Conservation (phyloP, 306 rosid genomes). For the Citrullus amarus region DNA sequence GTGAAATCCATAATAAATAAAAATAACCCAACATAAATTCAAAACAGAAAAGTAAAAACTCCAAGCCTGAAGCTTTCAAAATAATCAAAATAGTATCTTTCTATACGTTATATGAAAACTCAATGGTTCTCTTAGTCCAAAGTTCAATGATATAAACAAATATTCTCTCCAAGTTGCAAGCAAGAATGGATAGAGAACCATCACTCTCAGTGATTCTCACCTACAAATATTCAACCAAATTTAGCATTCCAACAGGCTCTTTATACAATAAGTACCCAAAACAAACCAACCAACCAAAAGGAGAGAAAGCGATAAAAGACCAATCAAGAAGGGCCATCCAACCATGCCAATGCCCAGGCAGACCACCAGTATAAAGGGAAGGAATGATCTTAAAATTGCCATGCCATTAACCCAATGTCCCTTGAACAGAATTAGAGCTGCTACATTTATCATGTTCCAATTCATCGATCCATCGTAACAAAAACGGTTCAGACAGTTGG, state of each 20-base stretch:
- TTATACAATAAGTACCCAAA: constrained; percentile 44
- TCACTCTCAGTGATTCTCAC: not conserved
- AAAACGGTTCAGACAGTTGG: constrained; percentile 64
- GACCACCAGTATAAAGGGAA: constrained; percentile 67
- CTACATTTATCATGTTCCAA: constrained; percentile 88
- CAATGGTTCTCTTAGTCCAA: not conserved
- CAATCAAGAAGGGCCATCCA: constrained; percentile 76
- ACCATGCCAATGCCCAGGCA: constrained; percentile 48
- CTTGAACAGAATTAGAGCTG: constrained; percentile 50
- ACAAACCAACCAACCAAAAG: constrained; percentile 76
- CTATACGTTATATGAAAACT: not conserved
- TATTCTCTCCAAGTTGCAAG: not conserved
- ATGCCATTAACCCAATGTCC: constrained; percentile 69
- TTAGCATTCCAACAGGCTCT: constrained; percentile 51
- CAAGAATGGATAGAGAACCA: not conserved
- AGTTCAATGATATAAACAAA: not conserved
- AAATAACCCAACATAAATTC: too few species aligned
- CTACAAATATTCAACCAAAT: not conserved
- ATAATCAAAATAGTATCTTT: not conserved
- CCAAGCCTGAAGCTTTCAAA: not conserved
- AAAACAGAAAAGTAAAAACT: too few species aligned
- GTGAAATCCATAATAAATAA: too few species aligned
- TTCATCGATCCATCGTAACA: constrained; percentile 65
- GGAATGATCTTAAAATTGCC: constrained; percentile 61
- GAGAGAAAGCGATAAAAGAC: constrained; percentile 40